phyloP scores from a whole-genome alignment of 2,329 filamentous ascomycete genomes.

The Ascochyta viciae-villosae region DNA sequence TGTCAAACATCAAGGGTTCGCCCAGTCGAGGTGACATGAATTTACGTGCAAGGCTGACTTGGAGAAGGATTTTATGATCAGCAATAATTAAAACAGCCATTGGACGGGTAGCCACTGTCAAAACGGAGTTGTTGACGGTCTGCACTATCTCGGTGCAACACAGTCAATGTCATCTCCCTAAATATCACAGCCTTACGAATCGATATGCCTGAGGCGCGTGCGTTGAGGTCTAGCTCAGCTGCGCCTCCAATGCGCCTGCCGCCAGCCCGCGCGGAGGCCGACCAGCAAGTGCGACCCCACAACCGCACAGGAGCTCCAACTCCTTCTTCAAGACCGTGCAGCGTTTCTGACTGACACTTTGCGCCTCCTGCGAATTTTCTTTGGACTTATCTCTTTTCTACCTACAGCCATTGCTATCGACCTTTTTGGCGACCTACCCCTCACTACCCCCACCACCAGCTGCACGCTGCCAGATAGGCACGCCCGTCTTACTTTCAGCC shows the following conservation, averaged over 20 bases:
- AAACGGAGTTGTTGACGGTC: background rate
- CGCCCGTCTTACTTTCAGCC: constrained; percentile 40
- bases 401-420: constrained; percentile 29
- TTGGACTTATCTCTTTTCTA: constrained; percentile 20
- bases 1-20: constrained; percentile 2
- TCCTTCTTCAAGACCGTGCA: constrained; percentile 27
- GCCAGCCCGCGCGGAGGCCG: constrained; percentile 34
- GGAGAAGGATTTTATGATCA: background rate
- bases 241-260: constrained; percentile 27
- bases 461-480: constrained; percentile 40
- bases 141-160: constrained; percentile 1
- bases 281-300: constrained; percentile 37
- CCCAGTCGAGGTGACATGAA: constrained; percentile 1
- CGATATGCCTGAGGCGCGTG: constrained; percentile 12
- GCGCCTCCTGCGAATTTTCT: constrained; percentile 23
- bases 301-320: constrained; percentile 30
- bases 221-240: constrained; percentile 24
- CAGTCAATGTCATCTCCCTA: constrained; percentile 10
- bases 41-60: constrained; percentile 2
- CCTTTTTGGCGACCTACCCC: constrained; percentile 33
- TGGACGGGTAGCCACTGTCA: background rate
- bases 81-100: background rate
- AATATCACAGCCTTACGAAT: constrained; percentile 21
- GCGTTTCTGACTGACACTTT: constrained; percentile 24
- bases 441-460: constrained; percentile 39